These are phyloP conservation scores for Russula foetens DNA, from an alignment of 768 basidiomycete species.

Conservation along the genomic window DNA sequence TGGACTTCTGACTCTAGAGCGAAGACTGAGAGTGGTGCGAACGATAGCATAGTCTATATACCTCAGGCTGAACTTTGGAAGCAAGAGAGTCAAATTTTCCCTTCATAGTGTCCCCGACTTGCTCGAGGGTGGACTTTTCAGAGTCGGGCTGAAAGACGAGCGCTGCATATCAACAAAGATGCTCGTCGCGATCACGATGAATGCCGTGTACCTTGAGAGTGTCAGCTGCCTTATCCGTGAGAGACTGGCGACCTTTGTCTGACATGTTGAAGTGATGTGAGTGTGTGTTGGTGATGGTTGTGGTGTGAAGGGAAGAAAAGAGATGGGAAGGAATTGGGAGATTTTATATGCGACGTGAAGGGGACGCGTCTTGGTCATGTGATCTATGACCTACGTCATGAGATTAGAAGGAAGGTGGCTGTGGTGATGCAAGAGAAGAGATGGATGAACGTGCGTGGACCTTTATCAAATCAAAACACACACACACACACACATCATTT, in stretches of 20 bases:
- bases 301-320: neutral
- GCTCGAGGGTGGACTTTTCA: neutral
- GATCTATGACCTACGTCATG: neutral
- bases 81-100: neutral
- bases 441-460: too few species aligned
- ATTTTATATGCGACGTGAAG: neutral
- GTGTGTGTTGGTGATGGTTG: neutral
- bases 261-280: conserved; percentile 25
- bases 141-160: neutral
- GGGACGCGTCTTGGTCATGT: conserved; percentile 1
- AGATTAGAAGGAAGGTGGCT: too few species aligned
- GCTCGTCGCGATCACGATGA: neutral
- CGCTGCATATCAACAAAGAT: neutral
- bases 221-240: conserved; percentile 30
- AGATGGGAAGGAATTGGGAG: neutral
- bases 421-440: too few species aligned
- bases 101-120: neutral
- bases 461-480: too few species aligned
- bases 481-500: too few species aligned
- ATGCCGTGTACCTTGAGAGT: conserved; percentile 29
- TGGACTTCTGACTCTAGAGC: neutral
- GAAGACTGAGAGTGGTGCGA: neutral
- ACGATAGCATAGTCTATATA: neutral
- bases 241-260: conserved; percentile 28
- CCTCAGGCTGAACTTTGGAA: neutral